Conservation (phyloP, 2,329 filamentous ascomycete species). For the Ceratocystis lukuohia region DNA sequence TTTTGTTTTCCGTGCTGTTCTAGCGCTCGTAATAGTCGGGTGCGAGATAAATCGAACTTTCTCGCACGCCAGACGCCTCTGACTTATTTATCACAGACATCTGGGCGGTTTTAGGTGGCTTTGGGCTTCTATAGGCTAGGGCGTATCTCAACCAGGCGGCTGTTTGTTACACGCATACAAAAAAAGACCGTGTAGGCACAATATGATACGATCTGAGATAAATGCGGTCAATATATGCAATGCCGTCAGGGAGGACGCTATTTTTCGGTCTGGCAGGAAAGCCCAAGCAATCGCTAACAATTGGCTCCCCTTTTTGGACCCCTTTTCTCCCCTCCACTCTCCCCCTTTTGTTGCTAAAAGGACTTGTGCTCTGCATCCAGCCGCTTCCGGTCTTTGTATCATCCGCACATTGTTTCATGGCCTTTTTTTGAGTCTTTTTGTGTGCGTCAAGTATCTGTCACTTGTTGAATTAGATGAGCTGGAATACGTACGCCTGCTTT, state of each 20-base stretch:
- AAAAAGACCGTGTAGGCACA: background rate
- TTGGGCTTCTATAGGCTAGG: background rate
- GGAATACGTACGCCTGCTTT: background rate
- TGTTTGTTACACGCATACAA: constrained; percentile 3
- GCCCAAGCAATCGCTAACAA: background rate
- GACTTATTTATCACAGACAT: constrained; percentile 7
- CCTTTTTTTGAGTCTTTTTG: background rate
- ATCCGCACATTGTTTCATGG: constrained; percentile 1
- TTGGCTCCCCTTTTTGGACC: background rate
- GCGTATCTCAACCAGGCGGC: background rate
- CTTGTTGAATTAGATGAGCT: background rate
- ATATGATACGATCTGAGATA: background rate
- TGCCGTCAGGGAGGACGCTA: background rate
- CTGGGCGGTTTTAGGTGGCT: background rate
- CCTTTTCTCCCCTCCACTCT: background rate
- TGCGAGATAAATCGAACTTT: background rate
- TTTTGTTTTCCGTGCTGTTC: background rate
- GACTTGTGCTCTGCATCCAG: background rate
- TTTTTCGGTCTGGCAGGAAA: background rate
- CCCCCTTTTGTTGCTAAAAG: background rate
- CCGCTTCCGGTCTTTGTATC: background rate
- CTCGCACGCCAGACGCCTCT: background rate
- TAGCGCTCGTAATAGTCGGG: background rate
- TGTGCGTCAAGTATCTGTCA: background rate
- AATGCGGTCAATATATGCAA: background rate